Evolutionary conservation across 495 filamentous ascomycete genomes (phyloP).

Genomic region (Xylaria telfairii): DNA sequence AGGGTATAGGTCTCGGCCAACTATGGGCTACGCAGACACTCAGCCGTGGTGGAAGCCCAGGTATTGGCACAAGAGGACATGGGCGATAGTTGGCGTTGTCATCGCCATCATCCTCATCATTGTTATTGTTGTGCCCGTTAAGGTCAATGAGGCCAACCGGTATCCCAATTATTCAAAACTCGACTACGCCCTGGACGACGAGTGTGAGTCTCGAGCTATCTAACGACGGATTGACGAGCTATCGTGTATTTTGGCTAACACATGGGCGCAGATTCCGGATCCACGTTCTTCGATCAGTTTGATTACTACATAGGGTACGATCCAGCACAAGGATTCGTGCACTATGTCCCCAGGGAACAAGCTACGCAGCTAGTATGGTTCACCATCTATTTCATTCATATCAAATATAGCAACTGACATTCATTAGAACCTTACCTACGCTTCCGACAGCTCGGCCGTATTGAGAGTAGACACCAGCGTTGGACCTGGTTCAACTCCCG

Average conservation of each 20-base stretch:
- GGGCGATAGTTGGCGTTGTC: slow-evolving; percentile 46
- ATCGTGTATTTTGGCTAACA: slow-evolving; percentile 6
- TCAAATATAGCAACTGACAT: slow-evolving; percentile 51
- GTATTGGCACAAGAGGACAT: slow-evolving; percentile 56
- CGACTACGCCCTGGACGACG: slow-evolving; percentile 44
- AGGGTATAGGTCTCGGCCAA: not conserved
- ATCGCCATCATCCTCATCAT: slow-evolving; percentile 51
- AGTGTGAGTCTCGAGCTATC: slow-evolving; percentile 38
- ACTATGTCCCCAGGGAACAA: slow-evolving; percentile 45
- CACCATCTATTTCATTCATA: not conserved
- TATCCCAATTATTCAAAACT: slow-evolving; percentile 49
- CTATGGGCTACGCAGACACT: slow-evolving; percentile 18
- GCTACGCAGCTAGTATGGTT: slow-evolving; percentile 37
- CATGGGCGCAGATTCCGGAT: slow-evolving; percentile 43
- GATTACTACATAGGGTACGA: slow-evolving; percentile 45
- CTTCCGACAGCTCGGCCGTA: slow-evolving; percentile 50
- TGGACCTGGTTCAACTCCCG: slow-evolving; percentile 37
- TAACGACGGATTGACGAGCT: not conserved
- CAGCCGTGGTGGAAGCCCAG: slow-evolving; percentile 55
- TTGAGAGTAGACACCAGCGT: slow-evolving; percentile 53
- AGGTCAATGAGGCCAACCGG: slow-evolving; percentile 53
- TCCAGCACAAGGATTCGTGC: slow-evolving; percentile 49
- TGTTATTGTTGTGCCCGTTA: slow-evolving; percentile 58
- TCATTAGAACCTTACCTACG: slow-evolving; percentile 61
- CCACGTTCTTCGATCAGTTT: slow-evolving; percentile 64